Conservation (phyloP, 768 basidiomycete genomes). For the Tricholoma sp. region DNA sequence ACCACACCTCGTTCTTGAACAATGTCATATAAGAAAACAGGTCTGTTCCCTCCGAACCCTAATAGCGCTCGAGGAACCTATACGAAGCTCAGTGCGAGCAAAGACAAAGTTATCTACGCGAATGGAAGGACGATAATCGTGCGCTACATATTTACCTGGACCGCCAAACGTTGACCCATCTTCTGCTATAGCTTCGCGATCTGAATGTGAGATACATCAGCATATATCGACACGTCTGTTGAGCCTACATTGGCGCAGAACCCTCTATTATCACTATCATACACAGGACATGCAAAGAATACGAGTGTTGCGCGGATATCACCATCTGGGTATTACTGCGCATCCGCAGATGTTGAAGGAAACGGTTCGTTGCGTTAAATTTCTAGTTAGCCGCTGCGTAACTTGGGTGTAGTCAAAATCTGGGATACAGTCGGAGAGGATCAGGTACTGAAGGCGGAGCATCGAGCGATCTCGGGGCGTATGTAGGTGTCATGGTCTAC, state of each 20-base stretch:
- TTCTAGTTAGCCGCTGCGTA: not conserved
- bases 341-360: slow-evolving; percentile 80
- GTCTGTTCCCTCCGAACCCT: slow-evolving; percentile 65
- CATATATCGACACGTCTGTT: not conserved
- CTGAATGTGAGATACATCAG: slow-evolving; percentile 47
- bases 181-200: slow-evolving; percentile 63
- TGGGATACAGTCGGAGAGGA: slow-evolving; percentile 92
- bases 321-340: slow-evolving; percentile 93
- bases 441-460: slow-evolving; percentile 76
- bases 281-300: slow-evolving; percentile 77
- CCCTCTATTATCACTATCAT: slow-evolving; percentile 54
- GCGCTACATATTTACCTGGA: slow-evolving; percentile 27
- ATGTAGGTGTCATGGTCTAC: slow-evolving; percentile 43
- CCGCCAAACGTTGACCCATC: not conserved
- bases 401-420: slow-evolving; percentile 57
- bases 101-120: slow-evolving; percentile 80
- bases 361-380: slow-evolving; percentile 46
- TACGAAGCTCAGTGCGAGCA: slow-evolving; percentile 68
- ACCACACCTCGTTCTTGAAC: not conserved
- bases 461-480: slow-evolving; percentile 64
- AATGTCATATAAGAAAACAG: slow-evolving; percentile 49
- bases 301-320: slow-evolving; percentile 89
- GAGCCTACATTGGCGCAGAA: slow-evolving; percentile 41
- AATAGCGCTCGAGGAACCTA: slow-evolving; percentile 59
- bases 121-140: slow-evolving; percentile 85